These are phyloP conservation scores for Jatropha multifida DNA, from an alignment of 441 rosid species.

Conservation along the genomic window DNA sequence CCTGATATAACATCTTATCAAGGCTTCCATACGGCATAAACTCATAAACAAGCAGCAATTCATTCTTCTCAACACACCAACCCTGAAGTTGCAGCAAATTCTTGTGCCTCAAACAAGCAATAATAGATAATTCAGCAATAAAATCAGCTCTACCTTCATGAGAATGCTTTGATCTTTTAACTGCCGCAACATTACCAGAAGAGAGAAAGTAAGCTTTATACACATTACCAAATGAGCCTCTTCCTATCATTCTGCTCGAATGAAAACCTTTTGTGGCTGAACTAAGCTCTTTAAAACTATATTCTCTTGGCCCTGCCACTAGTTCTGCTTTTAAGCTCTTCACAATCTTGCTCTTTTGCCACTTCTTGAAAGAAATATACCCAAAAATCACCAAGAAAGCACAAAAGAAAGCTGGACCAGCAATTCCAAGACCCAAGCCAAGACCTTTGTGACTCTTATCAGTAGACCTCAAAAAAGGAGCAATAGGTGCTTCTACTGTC, in stretches of 20 bases:
- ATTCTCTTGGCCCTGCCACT: conserved; percentile 68
- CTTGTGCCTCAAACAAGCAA: conserved; percentile 91
- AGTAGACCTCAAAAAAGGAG: conserved; percentile 37
- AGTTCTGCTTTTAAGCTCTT: conserved; percentile 64
- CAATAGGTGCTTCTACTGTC: conserved; percentile 29
- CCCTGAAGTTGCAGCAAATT: conserved; percentile 84
- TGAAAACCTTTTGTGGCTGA: conserved; percentile 84
- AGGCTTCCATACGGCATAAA: conserved; percentile 91
- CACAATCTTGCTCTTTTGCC: conserved; percentile 49
- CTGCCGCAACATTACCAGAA: conserved; percentile 66
- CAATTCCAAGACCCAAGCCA: conserved; percentile 71
- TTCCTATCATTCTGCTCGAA: conserved; percentile 72
- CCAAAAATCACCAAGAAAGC: conserved; percentile 59
- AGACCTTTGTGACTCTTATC: conserved; percentile 39
- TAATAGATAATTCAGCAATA: conserved; percentile 73
- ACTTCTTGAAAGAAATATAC: conserved; percentile 58
- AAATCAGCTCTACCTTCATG: conserved; percentile 88
- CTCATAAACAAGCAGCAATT: conserved; percentile 84
- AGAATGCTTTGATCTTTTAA: conserved; percentile 76
- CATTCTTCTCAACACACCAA: conserved; percentile 89
- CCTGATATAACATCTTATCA: conserved; percentile 68
- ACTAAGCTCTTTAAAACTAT: conserved; percentile 67
- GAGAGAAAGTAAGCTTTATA: conserved; percentile 64
- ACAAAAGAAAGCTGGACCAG: conserved; percentile 76
- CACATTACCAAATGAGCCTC: conserved; percentile 87